Evolutionary conservation across 1,139 yeast genomes (phyloP).

Genomic region (Candida tetrigidarum): DNA sequence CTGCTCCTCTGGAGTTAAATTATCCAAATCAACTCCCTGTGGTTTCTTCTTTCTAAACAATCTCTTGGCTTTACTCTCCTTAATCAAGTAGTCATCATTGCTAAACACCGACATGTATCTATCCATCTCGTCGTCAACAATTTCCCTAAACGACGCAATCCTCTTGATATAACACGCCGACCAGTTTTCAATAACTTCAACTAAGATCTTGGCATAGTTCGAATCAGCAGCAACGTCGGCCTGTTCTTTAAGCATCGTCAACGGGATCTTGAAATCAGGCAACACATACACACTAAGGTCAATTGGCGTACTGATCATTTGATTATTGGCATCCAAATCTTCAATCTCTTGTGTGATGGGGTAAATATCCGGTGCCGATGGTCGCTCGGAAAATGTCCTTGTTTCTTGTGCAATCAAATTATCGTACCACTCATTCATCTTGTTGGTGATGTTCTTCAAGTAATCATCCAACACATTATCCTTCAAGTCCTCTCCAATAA

Average conservation of each 20-base stretch:
- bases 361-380: constrained; percentile 69
- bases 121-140: constrained; percentile 62
- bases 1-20: constrained; percentile 49
- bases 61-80: constrained; percentile 47
- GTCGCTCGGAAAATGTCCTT: constrained; percentile 61
- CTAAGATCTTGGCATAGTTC: constrained; percentile 78
- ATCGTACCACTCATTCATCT: constrained; percentile 82
- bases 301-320: constrained; percentile 63
- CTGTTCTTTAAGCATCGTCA: constrained; percentile 86
- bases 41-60: constrained; percentile 40
- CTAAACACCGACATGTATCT: constrained; percentile 48
- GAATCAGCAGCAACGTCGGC: constrained; percentile 92
- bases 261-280: constrained; percentile 53
- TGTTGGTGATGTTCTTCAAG: constrained; percentile 64
- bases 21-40: constrained; percentile 36
- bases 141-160: constrained; percentile 60
- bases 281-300: constrained; percentile 73
- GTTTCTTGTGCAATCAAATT: constrained; percentile 70
- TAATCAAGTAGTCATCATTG: constrained; percentile 42
- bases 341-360: constrained; percentile 44
- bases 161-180: constrained; percentile 62
- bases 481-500: constrained; percentile 74
- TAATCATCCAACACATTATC: constrained; percentile 70
- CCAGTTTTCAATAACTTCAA: constrained; percentile 84
- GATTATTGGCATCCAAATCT: constrained; percentile 52